Percentiles rank a stretch among this genome's conserved stretches.
These are phyloP conservation scores for Botrytis sinoallii DNA, from an alignment of 2,329 filamentous ascomycete species.

Conservation along the genomic window DNA sequence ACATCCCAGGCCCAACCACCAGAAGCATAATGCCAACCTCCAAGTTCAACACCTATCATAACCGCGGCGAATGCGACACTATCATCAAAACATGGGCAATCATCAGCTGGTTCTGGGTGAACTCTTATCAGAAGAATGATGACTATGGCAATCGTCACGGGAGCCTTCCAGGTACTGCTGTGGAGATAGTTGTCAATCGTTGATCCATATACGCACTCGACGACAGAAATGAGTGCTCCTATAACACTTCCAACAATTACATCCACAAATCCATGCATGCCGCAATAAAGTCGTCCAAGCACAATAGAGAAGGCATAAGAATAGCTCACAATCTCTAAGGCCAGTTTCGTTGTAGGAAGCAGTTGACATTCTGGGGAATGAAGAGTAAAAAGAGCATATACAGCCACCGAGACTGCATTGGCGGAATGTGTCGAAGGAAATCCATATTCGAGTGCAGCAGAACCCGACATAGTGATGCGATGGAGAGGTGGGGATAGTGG, in stretches of 20 bases:
- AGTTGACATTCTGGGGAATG: slow-evolving; percentile 62
- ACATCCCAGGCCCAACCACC: slow-evolving; percentile 47
- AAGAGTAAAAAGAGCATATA: slow-evolving; percentile 75
- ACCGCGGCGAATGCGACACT: slow-evolving; percentile 91
- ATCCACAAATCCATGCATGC: slow-evolving; percentile 97
- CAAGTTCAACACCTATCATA: slow-evolving; percentile 77
- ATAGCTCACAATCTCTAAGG: slow-evolving; percentile 69
- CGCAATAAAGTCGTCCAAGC: slow-evolving; percentile 88
- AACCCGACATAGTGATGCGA: slow-evolving; percentile 96
- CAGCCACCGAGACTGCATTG: slow-evolving; percentile 90
- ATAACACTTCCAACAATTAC: slow-evolving; percentile 77
- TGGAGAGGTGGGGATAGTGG: slow-evolving; percentile 89
- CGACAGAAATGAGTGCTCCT: slow-evolving; percentile 61
- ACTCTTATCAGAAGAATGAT: slow-evolving; percentile 78
- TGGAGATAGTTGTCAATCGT: slow-evolving; percentile 70
- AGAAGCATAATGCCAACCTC: slow-evolving; percentile 71
- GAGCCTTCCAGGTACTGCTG: slow-evolving; percentile 59
- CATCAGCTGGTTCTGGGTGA: slow-evolving; percentile 92
- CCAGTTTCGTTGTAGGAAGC: slow-evolving; percentile 54
- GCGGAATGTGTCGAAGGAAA: slow-evolving; percentile 97
- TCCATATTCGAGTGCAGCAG: slow-evolving; percentile 90
- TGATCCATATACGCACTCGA: slow-evolving; percentile 60
- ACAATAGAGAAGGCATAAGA: slow-evolving; percentile 88
- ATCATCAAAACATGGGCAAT: slow-evolving; percentile 96
- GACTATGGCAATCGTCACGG: slow-evolving; percentile 60